phyloP scores from a whole-genome alignment of 192 early-diverging fungal genomes.

The Rhizoclosmatium globosum region DNA sequence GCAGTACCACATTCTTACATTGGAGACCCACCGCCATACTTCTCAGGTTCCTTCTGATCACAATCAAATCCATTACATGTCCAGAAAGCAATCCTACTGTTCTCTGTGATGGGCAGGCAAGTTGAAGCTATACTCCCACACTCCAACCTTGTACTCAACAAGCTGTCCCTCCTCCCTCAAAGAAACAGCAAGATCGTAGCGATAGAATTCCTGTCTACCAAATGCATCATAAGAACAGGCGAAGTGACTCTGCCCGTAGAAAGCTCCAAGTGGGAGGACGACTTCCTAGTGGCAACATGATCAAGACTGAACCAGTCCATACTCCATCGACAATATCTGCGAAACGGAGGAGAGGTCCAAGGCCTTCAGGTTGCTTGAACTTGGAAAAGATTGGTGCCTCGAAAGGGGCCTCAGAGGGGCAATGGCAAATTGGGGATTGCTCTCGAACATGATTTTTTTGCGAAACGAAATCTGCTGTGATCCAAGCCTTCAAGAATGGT shows the following conservation, averaged over 20 bases:
- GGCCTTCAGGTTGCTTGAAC: background rate
- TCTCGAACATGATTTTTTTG: background rate
- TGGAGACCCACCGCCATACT: conserved; percentile 3
- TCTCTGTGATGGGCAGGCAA: background rate
- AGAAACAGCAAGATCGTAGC: background rate
- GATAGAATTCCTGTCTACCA: background rate
- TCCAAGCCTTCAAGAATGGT: too few relatives aligned
- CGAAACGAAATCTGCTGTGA: too few relatives aligned
- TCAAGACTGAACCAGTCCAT: conserved; percentile 12
- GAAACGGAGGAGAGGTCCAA: conserved; percentile 20
- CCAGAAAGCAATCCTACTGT: conserved; percentile 21
- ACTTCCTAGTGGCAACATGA: background rate
- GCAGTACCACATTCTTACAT: background rate
- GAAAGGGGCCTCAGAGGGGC: background rate
- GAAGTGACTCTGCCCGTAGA: background rate
- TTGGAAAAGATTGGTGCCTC: background rate
- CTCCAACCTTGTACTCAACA: background rate
- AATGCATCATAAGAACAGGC: background rate
- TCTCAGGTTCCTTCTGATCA: conserved; percentile 23
- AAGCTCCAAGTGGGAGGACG: background rate
- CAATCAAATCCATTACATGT: conserved; percentile 24
- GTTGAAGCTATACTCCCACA: background rate
- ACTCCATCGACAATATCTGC: background rate
- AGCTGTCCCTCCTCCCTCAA: background rate
- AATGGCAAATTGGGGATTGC: background rate